Conservation (phyloP, 2,329 filamentous ascomycete genomes). For the Rugonectria rugulosa region DNA sequence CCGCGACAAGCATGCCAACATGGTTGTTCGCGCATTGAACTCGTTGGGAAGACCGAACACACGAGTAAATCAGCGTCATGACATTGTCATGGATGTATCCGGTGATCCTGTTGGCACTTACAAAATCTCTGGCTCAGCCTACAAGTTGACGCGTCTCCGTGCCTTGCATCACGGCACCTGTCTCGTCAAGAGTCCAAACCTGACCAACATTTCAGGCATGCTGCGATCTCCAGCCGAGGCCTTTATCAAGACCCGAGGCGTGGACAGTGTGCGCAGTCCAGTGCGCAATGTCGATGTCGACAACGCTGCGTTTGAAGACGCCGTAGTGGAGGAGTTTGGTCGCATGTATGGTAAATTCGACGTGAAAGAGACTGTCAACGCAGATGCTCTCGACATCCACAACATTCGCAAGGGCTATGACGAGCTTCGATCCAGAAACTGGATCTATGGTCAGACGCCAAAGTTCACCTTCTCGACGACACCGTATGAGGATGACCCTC, state of each 20-base stretch:
- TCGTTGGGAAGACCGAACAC: constrained; percentile 64
- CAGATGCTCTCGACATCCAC: constrained; percentile 55
- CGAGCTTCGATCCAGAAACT: constrained; percentile 65
- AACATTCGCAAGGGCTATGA: constrained; percentile 53
- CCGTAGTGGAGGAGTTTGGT: constrained; percentile 71
- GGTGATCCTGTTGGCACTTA: constrained; percentile 50
- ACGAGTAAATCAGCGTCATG: constrained; percentile 87
- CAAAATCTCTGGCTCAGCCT: constrained; percentile 94
- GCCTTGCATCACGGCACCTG: constrained; percentile 95
- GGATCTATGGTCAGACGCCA: constrained; percentile 88
- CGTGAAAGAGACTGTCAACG: constrained; percentile 53
- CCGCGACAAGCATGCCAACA: constrained; percentile 85
- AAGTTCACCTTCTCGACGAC: constrained; percentile 76
- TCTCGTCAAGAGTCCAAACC: constrained; percentile 78
- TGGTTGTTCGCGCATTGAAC: constrained; percentile 86
- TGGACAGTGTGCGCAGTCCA: constrained; percentile 88
- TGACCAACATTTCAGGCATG: constrained; percentile 72
- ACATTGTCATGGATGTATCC: constrained; percentile 77
- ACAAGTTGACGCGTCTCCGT: constrained; percentile 83
- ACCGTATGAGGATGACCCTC: constrained; percentile 64
- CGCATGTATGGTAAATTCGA: constrained; percentile 66
- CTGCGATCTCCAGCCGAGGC: constrained; percentile 79
- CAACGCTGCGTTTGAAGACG: constrained; percentile 55
- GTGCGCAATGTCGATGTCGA: constrained; percentile 78
- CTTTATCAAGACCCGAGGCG: constrained; percentile 82